Base-by-base conservation (phyloP, 495 filamentous ascomycete species). In the Penicillium cinerascens region DNA sequence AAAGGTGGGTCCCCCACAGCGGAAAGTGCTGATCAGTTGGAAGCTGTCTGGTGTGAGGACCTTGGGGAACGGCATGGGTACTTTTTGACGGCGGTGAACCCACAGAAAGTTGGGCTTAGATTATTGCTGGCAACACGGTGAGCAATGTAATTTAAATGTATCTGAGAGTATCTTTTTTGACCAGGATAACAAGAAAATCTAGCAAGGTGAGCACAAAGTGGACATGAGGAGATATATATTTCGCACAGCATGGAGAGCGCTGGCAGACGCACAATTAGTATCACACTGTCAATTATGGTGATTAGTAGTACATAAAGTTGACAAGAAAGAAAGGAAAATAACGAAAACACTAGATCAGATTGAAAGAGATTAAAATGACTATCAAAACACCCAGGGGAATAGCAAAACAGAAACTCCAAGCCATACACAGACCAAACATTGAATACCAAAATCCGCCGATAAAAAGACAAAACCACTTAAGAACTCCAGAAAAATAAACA, bases 331-430 rank as follows among this genome's bases (percentile, higher is more conserved):
- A 41, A 41, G 3, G 42, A 3, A 18, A 10, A 17, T n/a, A 38
- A 17, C n/a, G 2, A 49, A 0, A 44, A 17, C 46, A 18, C 37
- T 20, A 49, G 43, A 38, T 16, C 6, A 53, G 45, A 41, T 37
- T n/a, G 18, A 41, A 40, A 42, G 25, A 48, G 52, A 47, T 52
- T 56, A 52, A 49, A 33, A 54, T 62, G 46, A 54, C 18, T 55
- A 49, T 52, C 42, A 51, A 57, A 22, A 45, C 41, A 55, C 49
- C 27, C 21, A 39, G 49, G 54, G 49, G 56, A 59, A 64, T 56
- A 57, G 21, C 36, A 48, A 57, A 35, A 49, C 33, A 38, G 47
- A 36, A 49, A 36, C 46, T n/a, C 18, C 29, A 48, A 45, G 8
- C 43, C 48, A 46, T 29, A 5, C 49, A 26, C 18, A 15, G 41